Base-by-base conservation (phyloP, 2,329 filamentous ascomycete genomes). In the Stachybotrys elegans region DNA sequence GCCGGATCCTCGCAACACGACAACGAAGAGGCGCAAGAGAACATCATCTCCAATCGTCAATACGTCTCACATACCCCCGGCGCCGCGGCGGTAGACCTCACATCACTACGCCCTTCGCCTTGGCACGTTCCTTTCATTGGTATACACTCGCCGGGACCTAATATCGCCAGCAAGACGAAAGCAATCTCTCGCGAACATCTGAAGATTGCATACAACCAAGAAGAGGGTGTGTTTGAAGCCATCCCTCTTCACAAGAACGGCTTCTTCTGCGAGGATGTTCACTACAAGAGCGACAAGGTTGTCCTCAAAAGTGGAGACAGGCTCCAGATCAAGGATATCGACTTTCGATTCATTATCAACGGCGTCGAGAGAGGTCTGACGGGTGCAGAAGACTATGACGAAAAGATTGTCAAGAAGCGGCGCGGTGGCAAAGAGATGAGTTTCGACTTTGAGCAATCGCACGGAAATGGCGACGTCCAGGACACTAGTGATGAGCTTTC, bases 141-240 rank as follows among this genome's bases (percentile, higher is more conserved):
- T 25, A 87, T 91, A 36, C 86, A 90, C 60, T 86, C 86, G 4
- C 81, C 80, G 0, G 76, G 77, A 2, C 76, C 76, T 5, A 71
- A 78, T 40, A 79, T 80, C 48, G 76, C 79, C 3, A 71, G 63
- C 47, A 79, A 77, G 49, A 87, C 86, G 41, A 86, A 85, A 57
- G 78, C 77, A 41, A 90, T 91, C 43, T 91, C 86, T 4, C 73
- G 86, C 48, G 71, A 84, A 53, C 87, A 92, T 60, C 70, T 88
- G 40, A 83, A 81, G 55, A 88, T 92, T 52, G 70, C 77, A 38
- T 91, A 83, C 65, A 85, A 86, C 55, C 71, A 77, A 48, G 69
- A 79, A 12, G 72, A 72, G 32, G 72, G 78, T 17, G 68, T 78
- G 6, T 91, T 88, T 55, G 79, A 88, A 57, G 79, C 86, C 38